Conservation (phyloP, 495 filamentous ascomycete species). For the Neurospora intermedia region DNA sequence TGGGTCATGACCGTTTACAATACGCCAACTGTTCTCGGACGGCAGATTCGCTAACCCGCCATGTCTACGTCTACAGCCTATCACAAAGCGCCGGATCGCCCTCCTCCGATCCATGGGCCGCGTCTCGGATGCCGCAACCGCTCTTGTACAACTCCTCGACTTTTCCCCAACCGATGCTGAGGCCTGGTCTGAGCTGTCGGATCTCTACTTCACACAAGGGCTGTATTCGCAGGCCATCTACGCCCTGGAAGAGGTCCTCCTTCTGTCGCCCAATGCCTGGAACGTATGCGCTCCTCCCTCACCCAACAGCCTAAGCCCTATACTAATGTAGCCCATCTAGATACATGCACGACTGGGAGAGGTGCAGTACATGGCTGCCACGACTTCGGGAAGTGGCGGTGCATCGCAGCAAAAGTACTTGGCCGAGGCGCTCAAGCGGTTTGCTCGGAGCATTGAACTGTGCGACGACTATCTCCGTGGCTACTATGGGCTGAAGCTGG, state of each 20-base stretch:
- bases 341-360: slow-evolving; percentile 85
- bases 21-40: background rate
- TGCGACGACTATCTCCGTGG: slow-evolving; percentile 88
- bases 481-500: slow-evolving; percentile 80
- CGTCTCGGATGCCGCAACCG: slow-evolving; percentile 59
- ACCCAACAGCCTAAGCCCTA: slow-evolving; percentile 8
- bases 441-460: slow-evolving; percentile 82
- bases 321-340: slow-evolving; percentile 33
- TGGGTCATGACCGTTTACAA: slow-evolving; percentile 32
- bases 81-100: slow-evolving; percentile 76
- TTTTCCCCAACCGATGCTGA: slow-evolving; percentile 84
- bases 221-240: slow-evolving; percentile 74
- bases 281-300: slow-evolving; percentile 50
- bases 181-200: slow-evolving; percentile 84
- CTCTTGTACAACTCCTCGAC: slow-evolving; percentile 64
- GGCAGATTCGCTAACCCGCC: slow-evolving; percentile 10
- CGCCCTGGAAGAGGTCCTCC: slow-evolving; percentile 79
- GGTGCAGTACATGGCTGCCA: slow-evolving; percentile 58
- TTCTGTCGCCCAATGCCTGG: slow-evolving; percentile 89
- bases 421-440: slow-evolving; percentile 65
- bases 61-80: slow-evolving; percentile 42
- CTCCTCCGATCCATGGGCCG: slow-evolving; percentile 63
- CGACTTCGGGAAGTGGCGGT: slow-evolving; percentile 30
- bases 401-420: slow-evolving; percentile 40
- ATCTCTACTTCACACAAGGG: slow-evolving; percentile 70